A percentile compares a stretch with the other conserved stretches of the same genome.
Evolutionary conservation across 176 grass and related monocot genomes (phyloP).

Genomic region (Raddia guianensis): DNA sequence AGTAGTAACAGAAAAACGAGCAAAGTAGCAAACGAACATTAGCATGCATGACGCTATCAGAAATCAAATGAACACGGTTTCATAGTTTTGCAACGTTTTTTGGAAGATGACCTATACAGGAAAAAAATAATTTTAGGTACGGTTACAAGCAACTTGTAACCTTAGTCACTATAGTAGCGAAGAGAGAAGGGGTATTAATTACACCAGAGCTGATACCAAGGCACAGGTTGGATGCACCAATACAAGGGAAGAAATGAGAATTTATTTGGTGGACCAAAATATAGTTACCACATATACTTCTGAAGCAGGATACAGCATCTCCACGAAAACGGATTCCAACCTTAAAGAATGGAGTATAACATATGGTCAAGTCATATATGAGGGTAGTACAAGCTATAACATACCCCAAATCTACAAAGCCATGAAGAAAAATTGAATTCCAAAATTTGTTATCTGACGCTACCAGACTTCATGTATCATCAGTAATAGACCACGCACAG

Average conservation of each 20-base stretch:
- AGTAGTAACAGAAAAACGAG: neutral
- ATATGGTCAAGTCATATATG: conserved; percentile 15
- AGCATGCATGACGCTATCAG: neutral
- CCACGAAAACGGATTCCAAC: conserved; percentile 19
- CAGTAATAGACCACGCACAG: conserved; percentile 17
- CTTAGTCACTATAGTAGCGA: neutral
- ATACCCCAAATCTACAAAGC: conserved; percentile 39
- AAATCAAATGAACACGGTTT: neutral
- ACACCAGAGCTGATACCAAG: neutral
- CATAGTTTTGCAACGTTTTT: neutral
- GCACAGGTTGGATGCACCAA: neutral
- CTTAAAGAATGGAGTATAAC: conserved; percentile 31
- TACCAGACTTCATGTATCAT: conserved; percentile 1
- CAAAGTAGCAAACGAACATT: neutral
- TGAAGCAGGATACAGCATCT: neutral
- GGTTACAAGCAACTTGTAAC: neutral
- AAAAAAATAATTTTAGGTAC: neutral
- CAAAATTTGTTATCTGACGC: conserved; percentile 45
- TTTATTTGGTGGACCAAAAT: conserved; percentile 23
- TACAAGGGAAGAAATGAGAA: neutral
- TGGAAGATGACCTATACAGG: neutral
- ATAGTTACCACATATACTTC: conserved; percentile 12
- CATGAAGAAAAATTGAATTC: conserved; percentile 17
- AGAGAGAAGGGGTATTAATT: neutral
- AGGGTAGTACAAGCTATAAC: conserved; percentile 26